Evolutionary conservation across 2,329 filamentous ascomycete genomes (phyloP).

Genomic region (Cytospora schulzeri): DNA sequence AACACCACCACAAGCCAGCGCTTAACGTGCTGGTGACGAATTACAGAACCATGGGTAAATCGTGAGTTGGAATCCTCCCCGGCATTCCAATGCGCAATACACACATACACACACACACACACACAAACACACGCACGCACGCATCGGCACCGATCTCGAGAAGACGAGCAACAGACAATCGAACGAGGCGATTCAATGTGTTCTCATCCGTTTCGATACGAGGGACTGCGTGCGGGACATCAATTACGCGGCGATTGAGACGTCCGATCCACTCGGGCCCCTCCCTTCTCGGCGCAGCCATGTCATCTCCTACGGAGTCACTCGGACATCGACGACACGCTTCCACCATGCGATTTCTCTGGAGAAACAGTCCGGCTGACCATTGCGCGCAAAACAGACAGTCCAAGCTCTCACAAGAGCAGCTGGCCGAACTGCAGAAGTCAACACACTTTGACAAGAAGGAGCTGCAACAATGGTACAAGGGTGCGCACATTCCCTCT

Average conservation of each 20-base stretch:
- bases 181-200: slow-evolving; percentile 19
- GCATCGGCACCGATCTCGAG: neutral
- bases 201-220: neutral
- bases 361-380: slow-evolving; percentile 19
- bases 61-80: slow-evolving; percentile 45
- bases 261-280: slow-evolving; percentile 12
- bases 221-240: neutral
- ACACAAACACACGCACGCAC: too few species aligned
- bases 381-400: slow-evolving; percentile 61
- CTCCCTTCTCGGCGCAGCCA: slow-evolving; percentile 15
- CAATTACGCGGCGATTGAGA: slow-evolving; percentile 9
- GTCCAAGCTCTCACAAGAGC: slow-evolving; percentile 95
- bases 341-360: neutral
- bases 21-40: slow-evolving; percentile 22
- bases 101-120: neutral
- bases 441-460: slow-evolving; percentile 99
- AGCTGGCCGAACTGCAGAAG: slow-evolving; percentile 93
- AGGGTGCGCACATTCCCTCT: slow-evolving; percentile 63
- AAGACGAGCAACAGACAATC: neutral
- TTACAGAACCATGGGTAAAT: slow-evolving; percentile 52
- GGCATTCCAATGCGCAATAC: neutral
- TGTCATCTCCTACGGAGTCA: neutral
- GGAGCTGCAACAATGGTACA: slow-evolving; percentile 99
- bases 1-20: neutral
- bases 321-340: neutral